A percentile compares a stretch with the other conserved stretches of the same genome.
Evolutionary conservation across 2,329 filamentous ascomycete species (phyloP).

Genomic region (Anisogramma anomala): DNA sequence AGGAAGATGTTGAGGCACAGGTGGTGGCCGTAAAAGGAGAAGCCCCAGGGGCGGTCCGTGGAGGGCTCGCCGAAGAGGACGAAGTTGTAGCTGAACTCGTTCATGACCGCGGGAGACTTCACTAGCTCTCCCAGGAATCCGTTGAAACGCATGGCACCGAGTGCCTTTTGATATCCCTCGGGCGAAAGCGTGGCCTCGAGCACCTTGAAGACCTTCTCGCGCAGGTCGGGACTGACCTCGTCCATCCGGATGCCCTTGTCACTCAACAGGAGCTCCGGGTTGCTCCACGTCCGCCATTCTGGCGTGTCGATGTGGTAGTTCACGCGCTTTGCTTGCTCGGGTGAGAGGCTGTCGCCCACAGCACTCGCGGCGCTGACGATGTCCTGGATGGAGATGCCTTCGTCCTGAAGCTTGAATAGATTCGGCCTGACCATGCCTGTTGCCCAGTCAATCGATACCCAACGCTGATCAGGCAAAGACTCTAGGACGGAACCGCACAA

Average conservation of each 20-base stretch:
- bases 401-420: slow-evolving; percentile 50
- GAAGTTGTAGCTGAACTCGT: slow-evolving; percentile 68
- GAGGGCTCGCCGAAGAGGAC: slow-evolving; percentile 56
- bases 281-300: slow-evolving; percentile 60
- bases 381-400: slow-evolving; percentile 45
- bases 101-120: slow-evolving; percentile 50
- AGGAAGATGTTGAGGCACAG: slow-evolving; percentile 63
- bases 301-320: slow-evolving; percentile 55
- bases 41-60: slow-evolving; percentile 52
- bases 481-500: slow-evolving; percentile 14
- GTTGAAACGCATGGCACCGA: slow-evolving; percentile 62
- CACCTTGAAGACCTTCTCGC: slow-evolving; percentile 41
- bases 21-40: slow-evolving; percentile 68
- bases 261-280: slow-evolving; percentile 61
- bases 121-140: slow-evolving; percentile 62
- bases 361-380: slow-evolving; percentile 42
- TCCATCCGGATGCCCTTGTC: slow-evolving; percentile 61
- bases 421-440: slow-evolving; percentile 38
- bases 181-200: slow-evolving; percentile 49
- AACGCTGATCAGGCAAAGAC: not conserved
- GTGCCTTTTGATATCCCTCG: slow-evolving; percentile 60
- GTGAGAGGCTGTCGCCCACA: slow-evolving; percentile 35
- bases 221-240: slow-evolving; percentile 33
- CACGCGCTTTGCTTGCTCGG: slow-evolving; percentile 36
- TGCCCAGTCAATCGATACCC: not conserved